phyloP scores from a whole-genome alignment of 805 yeast genomes.

The Yarrowia sp. region DNA sequence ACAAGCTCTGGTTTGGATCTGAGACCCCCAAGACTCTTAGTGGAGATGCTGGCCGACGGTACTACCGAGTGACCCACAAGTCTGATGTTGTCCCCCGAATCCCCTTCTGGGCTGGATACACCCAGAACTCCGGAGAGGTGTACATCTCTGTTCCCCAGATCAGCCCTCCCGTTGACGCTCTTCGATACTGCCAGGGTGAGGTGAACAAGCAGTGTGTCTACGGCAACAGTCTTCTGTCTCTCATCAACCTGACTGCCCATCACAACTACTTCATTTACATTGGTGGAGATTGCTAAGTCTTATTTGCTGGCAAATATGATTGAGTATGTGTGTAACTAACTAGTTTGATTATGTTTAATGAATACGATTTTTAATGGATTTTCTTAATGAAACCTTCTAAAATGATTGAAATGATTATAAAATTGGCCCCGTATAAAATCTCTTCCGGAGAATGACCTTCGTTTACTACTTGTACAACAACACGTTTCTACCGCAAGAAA shows the following conservation, averaged over 20 bases:
- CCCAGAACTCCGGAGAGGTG: slow-evolving; percentile 12
- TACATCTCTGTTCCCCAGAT: slow-evolving; percentile 3
- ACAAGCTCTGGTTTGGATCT: slow-evolving; percentile 45
- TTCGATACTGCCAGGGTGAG: slow-evolving; percentile 32
- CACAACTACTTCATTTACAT: slow-evolving; percentile 13
- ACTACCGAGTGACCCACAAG: slow-evolving; percentile 40
- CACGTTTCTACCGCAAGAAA: too few species aligned
- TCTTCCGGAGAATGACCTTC: too few species aligned
- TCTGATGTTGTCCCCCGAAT: slow-evolving; percentile 41
- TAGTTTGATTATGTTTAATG: too few species aligned
- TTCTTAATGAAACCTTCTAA: too few species aligned
- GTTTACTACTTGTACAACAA: too few species aligned
- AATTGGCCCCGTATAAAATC: too few species aligned
- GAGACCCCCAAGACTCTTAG: background rate
- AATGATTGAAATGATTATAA: too few species aligned
- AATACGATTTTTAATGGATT: too few species aligned
- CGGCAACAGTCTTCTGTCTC: slow-evolving; percentile 23
- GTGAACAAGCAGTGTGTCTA: slow-evolving; percentile 39
- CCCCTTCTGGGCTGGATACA: slow-evolving; percentile 37
- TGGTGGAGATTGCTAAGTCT: slow-evolving; percentile 6
- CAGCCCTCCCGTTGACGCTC: background rate
- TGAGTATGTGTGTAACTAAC: background rate
- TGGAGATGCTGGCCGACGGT: slow-evolving; percentile 26
- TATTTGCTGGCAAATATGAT: slow-evolving; percentile 8
- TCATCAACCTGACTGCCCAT: slow-evolving; percentile 15